phyloP scores from a whole-genome alignment of 2,329 filamentous ascomycete genomes.

The Zymoseptoria passerinii region DNA sequence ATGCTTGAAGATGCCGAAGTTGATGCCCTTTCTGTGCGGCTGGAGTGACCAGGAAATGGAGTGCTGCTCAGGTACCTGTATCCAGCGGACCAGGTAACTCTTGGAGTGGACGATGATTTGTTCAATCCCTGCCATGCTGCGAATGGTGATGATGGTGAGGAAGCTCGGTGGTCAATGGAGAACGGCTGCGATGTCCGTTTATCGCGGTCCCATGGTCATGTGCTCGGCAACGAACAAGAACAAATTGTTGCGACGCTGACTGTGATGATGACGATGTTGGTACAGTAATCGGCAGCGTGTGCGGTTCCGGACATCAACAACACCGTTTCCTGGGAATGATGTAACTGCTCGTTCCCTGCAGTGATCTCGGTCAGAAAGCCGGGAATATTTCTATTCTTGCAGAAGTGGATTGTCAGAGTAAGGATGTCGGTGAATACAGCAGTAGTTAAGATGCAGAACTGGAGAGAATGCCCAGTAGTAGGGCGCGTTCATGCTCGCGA shows the following conservation, averaged over 20 bases:
- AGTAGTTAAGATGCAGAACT: no score
- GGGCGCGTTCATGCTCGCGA: no score
- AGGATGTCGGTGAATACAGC: no score
- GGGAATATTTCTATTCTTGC: no score
- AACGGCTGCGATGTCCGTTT: not conserved
- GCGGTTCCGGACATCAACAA: not conserved
- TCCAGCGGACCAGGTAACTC: conserved; percentile 98
- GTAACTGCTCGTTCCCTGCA: not conserved
- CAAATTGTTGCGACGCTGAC: not conserved
- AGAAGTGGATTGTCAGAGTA: no score
- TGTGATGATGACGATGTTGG: not conserved
- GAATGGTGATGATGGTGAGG: not conserved
- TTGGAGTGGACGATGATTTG: conserved; percentile 96
- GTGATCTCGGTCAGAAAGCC: no score
- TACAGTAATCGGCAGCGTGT: not conserved
- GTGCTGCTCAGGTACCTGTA: conserved; percentile 79
- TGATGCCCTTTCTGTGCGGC: conserved; percentile 96
- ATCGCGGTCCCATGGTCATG: not conserved
- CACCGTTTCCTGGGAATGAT: not conserved
- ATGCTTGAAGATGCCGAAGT: conserved; percentile 97
- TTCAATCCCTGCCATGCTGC: conserved; percentile 81
- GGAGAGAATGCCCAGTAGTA: no score
- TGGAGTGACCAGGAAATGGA: conserved; percentile 97
- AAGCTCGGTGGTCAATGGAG: not conserved
- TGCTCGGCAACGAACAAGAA: not conserved